A percentile compares a stretch with the other conserved stretches of the same genome.
These are phyloP conservation scores for Funneliformis mosseae DNA, from an alignment of 192 early-diverging fungal genomes.

Conservation along the genomic window DNA sequence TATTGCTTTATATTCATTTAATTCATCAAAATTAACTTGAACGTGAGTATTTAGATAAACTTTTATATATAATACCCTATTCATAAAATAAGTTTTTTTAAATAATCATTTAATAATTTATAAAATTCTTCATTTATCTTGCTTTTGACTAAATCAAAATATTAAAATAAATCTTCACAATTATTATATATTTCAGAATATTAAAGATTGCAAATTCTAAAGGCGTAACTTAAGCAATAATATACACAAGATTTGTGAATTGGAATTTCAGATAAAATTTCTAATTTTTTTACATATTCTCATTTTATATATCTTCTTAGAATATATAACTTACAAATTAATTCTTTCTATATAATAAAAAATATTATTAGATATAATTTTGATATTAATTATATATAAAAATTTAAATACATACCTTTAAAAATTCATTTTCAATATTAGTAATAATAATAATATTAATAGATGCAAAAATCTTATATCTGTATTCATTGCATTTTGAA, in stretches of 20 bases:
- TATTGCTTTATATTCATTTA: not conserved
- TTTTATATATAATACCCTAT: not conserved
- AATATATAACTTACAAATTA: not conserved
- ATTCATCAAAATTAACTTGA: not conserved
- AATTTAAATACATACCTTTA: not conserved
- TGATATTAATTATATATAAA: not conserved
- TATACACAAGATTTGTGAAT: not conserved
- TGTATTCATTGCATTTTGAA: not conserved
- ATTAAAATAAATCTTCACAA: not conserved
- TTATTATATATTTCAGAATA: not conserved
- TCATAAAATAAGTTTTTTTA: not conserved
- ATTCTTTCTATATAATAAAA: not conserved
- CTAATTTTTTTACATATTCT: not conserved
- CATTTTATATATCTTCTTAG: not conserved
- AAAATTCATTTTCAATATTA: not conserved
- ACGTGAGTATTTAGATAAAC: not conserved
- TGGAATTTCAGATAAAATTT: not conserved
- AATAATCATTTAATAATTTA: not conserved
- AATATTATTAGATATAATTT: no score
- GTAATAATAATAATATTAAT: not conserved
- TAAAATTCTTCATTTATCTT: not conserved
- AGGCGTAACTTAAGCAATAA: not conserved
- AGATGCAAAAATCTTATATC: conserved; percentile 1
- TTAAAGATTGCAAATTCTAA: not conserved
- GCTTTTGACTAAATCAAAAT: not conserved